Conservation (phyloP, 306 rosid genomes). For the Gynostemma pentaphyllum region DNA sequence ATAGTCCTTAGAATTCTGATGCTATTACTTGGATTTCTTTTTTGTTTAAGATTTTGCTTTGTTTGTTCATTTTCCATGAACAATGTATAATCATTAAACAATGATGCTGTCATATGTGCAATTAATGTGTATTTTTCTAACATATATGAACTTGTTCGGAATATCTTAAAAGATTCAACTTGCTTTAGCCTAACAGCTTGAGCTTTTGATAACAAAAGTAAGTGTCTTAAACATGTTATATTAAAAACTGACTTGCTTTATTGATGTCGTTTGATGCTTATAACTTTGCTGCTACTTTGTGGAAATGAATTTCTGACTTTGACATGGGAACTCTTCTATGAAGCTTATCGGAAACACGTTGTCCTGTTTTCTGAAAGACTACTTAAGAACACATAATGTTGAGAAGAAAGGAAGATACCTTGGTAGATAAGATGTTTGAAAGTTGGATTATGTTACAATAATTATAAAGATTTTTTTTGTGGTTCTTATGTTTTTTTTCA, state of each 20-base stretch:
- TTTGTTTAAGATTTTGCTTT: background rate
- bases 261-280: background rate
- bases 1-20: too few relatives aligned
- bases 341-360: background rate
- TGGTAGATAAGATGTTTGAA: too few relatives aligned
- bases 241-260: background rate
- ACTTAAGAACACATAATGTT: too few relatives aligned
- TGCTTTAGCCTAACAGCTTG: too few relatives aligned
- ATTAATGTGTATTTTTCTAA: too few relatives aligned
- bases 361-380: too few relatives aligned
- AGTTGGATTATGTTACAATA: too few relatives aligned
- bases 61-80: conserved; percentile 6
- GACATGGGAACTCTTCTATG: background rate
- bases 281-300: background rate
- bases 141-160: background rate
- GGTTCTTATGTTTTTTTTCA: too few relatives aligned
- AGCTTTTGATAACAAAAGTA: too few relatives aligned
- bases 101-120: background rate
- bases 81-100: conserved; percentile 1
- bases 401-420: too few relatives aligned
- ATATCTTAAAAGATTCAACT: background rate
- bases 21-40: background rate
- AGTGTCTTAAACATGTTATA: background rate
- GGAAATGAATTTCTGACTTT: background rate
- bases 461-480: too few relatives aligned